phyloP scores from a whole-genome alignment of 805 yeast species.

The Starmera quercuum region DNA sequence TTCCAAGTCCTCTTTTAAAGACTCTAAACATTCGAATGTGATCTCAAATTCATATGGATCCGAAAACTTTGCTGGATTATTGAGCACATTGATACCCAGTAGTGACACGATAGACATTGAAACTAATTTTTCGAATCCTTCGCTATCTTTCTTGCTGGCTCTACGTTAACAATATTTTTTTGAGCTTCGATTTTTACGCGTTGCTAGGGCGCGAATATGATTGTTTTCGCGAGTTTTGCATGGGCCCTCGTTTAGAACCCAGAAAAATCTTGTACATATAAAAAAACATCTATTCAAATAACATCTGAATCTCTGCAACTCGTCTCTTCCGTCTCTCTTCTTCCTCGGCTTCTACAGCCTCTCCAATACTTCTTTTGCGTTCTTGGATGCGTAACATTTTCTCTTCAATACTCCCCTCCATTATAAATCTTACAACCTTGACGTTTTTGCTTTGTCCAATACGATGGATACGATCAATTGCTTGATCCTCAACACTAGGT shows the following conservation, averaged over 20 bases:
- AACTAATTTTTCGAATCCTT: not conserved
- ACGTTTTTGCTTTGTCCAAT: constrained; percentile 78
- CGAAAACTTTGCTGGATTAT: constrained; percentile 89
- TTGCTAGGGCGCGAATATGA: too few species aligned
- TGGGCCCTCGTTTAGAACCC: too few species aligned
- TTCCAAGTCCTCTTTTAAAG: constrained; percentile 76
- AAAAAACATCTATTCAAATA: constrained; percentile 53
- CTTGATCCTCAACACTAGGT: constrained; percentile 84
- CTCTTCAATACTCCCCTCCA: constrained; percentile 78
- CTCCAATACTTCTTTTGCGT: constrained; percentile 73
- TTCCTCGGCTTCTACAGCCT: constrained; percentile 67
- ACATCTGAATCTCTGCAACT: constrained; percentile 63
- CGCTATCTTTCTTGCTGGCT: too few species aligned
- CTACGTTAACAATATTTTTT: too few species aligned
- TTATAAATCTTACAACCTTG: constrained; percentile 69
- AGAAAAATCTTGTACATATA: too few species aligned
- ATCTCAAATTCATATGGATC: constrained; percentile 96
- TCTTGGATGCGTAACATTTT: constrained; percentile 86
- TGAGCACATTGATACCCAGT: constrained; percentile 83
- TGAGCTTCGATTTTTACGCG: too few species aligned
- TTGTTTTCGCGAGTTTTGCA: too few species aligned
- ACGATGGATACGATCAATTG: constrained; percentile 85
- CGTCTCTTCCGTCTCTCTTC: constrained; percentile 65
- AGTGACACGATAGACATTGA: constrained; percentile 88
- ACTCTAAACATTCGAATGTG: constrained; percentile 94